A percentile compares a stretch with the other conserved stretches of the same genome.
phyloP scores from a whole-genome alignment of 306 rosid species.

The Trifolium pratense region DNA sequence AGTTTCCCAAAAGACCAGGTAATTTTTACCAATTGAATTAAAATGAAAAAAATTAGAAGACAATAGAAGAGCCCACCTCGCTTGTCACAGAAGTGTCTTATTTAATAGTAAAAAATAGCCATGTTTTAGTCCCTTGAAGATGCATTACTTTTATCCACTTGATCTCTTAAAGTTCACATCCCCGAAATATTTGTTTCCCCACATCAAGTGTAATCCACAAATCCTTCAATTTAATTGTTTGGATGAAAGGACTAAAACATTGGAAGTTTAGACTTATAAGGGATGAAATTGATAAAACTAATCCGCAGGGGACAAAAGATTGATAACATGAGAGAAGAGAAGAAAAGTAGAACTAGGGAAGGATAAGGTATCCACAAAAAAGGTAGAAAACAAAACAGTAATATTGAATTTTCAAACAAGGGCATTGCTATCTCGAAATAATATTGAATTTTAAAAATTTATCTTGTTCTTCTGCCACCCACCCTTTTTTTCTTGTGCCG shows the following conservation, averaged over 20 bases:
- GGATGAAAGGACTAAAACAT: not conserved
- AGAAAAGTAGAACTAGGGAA: not conserved
- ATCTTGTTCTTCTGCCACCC: not conserved
- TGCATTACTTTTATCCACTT: not conserved
- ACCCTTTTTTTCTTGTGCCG: not conserved
- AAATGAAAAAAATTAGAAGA: not conserved
- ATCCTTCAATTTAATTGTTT: slow-evolving; percentile 12
- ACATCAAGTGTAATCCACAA: not conserved
- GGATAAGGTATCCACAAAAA: slow-evolving; percentile 10
- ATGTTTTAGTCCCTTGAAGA: not conserved
- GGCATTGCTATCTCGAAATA: not conserved
- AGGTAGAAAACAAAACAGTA: not conserved
- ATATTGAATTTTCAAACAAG: too few relatives aligned
- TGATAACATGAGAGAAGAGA: too few relatives aligned
- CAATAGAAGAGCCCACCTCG: slow-evolving; percentile 1
- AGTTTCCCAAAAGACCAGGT: slow-evolving; percentile 25
- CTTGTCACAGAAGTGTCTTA: slow-evolving; percentile 19
- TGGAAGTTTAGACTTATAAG: too few relatives aligned
- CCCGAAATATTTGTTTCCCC: not conserved
- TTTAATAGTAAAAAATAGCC: slow-evolving; percentile 19
- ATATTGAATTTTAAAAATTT: not conserved
- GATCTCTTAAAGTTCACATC: not conserved
- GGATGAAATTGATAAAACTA: slow-evolving; percentile 10
- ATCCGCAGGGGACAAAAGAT: not conserved
- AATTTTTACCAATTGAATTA: slow-evolving; percentile 23